Conservation (phyloP, 2,329 filamentous ascomycete genomes). For the Trichoderma harzianum region DNA sequence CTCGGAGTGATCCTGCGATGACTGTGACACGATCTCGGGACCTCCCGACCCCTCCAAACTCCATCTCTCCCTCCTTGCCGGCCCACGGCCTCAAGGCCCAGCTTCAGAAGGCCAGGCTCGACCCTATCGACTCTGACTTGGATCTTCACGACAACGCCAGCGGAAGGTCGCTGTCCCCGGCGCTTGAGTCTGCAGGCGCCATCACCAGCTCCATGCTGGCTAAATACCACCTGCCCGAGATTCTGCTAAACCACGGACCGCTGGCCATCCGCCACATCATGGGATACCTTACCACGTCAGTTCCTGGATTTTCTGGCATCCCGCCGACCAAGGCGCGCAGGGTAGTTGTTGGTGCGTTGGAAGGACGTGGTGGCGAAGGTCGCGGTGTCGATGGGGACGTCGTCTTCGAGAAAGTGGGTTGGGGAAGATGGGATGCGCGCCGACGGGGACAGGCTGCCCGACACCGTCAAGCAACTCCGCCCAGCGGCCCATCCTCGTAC, state of each 20-base stretch:
- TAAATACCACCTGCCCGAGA: conserved; percentile 84
- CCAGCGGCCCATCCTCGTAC: conserved; percentile 35
- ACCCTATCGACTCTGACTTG: conserved; percentile 78
- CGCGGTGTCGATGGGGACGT: conserved; percentile 67
- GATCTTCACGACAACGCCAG: conserved; percentile 66
- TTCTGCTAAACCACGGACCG: conserved; percentile 84
- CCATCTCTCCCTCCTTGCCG: conserved; percentile 83
- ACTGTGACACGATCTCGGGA: conserved; percentile 58
- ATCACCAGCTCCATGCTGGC: conserved; percentile 85
- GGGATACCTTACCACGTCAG: conserved; percentile 86
- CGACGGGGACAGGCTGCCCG: conserved; percentile 61
- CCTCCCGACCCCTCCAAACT: conserved; percentile 90
- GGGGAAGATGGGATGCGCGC: conserved; percentile 92
- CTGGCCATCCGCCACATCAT: conserved; percentile 94
- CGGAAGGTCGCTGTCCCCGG: conserved; percentile 43
- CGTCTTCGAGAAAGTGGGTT: conserved; percentile 92
- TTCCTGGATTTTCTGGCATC: conserved; percentile 88
- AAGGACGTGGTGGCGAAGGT: conserved; percentile 67
- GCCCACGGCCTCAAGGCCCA: conserved; percentile 75
- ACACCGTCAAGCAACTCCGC: conserved; percentile 41
- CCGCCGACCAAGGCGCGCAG: conserved; percentile 85
- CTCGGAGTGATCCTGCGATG: conserved; percentile 57
- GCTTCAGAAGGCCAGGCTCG: conserved; percentile 56
- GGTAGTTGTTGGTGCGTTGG: conserved; percentile 86
- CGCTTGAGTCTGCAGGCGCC: conserved; percentile 69